Conservation (phyloP, 1,284 basidiomycete species). For the Apiotrichum gamsii region DNA sequence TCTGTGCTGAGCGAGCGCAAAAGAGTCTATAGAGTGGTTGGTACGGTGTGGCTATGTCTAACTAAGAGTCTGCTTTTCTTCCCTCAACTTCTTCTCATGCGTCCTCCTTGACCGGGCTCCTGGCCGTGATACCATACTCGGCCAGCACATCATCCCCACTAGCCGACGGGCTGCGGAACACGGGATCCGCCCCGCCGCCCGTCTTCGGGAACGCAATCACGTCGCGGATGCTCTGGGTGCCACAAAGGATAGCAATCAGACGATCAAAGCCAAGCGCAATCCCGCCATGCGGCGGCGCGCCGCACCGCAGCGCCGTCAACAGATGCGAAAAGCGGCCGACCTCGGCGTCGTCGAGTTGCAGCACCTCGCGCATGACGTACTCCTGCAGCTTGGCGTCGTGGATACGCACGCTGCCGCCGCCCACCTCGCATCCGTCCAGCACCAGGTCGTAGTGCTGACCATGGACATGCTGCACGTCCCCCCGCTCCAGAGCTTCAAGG, state of each 20-base stretch:
- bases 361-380: conserved; percentile 66
- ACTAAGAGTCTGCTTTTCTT: background rate
- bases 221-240: conserved; percentile 76
- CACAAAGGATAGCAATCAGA: conserved; percentile 81
- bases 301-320: conserved; percentile 73
- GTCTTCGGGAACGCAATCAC: conserved; percentile 97
- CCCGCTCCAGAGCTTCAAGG: conserved; percentile 63
- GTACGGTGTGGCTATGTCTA: no score
- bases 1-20: no score
- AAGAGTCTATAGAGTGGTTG: no score
- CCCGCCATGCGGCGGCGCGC: conserved; percentile 93
- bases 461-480: conserved; percentile 63
- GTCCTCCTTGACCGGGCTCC: background rate
- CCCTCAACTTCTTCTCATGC: background rate
- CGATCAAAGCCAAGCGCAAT: conserved; percentile 91
- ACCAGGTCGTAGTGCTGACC: conserved; percentile 98
- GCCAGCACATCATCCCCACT: conserved; percentile 54
- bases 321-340: conserved; percentile 72
- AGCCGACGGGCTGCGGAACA: conserved; percentile 78
- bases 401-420: conserved; percentile 85
- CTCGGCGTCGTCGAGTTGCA: conserved; percentile 71
- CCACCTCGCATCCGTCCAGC: conserved; percentile 89
- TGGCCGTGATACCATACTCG: conserved; percentile 39
- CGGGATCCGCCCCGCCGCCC: conserved; percentile 70
- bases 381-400: conserved; percentile 83